Percentiles rank a stretch among this genome's conserved stretches.
Conservation (phyloP, 208 protist species). For the Trichomonas gallinae region DNA sequence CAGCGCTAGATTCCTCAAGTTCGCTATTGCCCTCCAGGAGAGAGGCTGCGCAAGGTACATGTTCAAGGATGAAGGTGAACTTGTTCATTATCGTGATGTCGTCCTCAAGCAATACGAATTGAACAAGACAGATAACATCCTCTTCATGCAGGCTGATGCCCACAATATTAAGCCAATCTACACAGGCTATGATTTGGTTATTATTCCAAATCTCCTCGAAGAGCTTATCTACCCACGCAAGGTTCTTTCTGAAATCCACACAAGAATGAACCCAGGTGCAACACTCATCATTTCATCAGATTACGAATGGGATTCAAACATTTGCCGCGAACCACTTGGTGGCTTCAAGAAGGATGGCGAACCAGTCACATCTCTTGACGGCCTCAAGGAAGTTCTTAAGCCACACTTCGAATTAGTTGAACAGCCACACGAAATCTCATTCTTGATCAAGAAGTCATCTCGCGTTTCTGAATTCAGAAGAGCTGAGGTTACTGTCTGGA, state of each 20-base stretch:
- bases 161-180: constrained; percentile 17
- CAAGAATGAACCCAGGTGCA: constrained; percentile 36
- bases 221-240: constrained; percentile 27
- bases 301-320: constrained; percentile 39
- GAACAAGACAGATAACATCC: neutral
- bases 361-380: neutral
- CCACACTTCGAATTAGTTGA: neutral
- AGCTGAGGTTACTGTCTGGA: neutral
- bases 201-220: constrained; percentile 40
- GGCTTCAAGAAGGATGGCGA: constrained; percentile 23
- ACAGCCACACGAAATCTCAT: neutral
- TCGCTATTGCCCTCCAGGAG: constrained; percentile 23
- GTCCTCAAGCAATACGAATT: neutral
- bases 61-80: constrained; percentile 16
- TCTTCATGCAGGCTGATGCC: constrained; percentile 40
- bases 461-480: neutral
- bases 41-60: neutral
- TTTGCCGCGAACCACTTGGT: constrained; percentile 25
- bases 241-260: constrained; percentile 13
- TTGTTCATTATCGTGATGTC: neutral
- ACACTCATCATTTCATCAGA: constrained; percentile 38
- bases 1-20: constrained; percentile 29
- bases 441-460: neutral
- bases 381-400: neutral
- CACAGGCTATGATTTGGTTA: constrained; percentile 32